A percentile compares a stretch with the other conserved stretches of the same genome.
Conservation (phyloP, 2,329 filamentous ascomycete species). For the Trichoderma brevicompactum region DNA sequence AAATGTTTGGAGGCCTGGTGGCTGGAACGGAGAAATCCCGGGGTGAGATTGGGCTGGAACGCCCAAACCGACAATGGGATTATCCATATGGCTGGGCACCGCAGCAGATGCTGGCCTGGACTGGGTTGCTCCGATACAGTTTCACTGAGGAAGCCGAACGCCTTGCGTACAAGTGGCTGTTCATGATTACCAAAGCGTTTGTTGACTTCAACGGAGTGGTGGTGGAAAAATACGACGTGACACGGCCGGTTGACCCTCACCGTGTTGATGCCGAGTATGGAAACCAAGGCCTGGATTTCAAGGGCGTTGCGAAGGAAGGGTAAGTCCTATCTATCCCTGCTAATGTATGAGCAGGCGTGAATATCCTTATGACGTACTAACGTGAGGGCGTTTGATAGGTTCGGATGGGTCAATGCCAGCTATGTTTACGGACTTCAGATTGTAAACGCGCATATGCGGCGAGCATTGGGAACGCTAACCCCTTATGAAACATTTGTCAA, state of each 20-base stretch:
- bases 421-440: slow-evolving; percentile 93
- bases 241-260: slow-evolving; percentile 84
- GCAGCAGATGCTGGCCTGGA: slow-evolving; percentile 98
- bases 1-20: slow-evolving; percentile 83
- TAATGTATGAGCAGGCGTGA: neutral
- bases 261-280: slow-evolving; percentile 96
- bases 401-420: slow-evolving; percentile 98
- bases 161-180: slow-evolving; percentile 93
- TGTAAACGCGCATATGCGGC: slow-evolving; percentile 84
- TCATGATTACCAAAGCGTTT: slow-evolving; percentile 98
- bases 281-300: slow-evolving; percentile 94
- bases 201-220: slow-evolving; percentile 98
- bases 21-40: slow-evolving; percentile 90
- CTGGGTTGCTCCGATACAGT: slow-evolving; percentile 86
- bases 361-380: slow-evolving; percentile 36
- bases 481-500: slow-evolving; percentile 82
- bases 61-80: slow-evolving; percentile 97
- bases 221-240: slow-evolving; percentile 98
- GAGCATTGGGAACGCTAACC: slow-evolving; percentile 85
- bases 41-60: slow-evolving; percentile 74
- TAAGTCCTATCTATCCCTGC: slow-evolving; percentile 54
- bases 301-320: slow-evolving; percentile 95
- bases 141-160: slow-evolving; percentile 89
- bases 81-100: slow-evolving; percentile 98
- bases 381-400: slow-evolving; percentile 57